A percentile compares a stretch with the other conserved stretches of the same genome.
These are phyloP conservation scores for Tricholoma hemisulphureum DNA, from an alignment of 768 basidiomycete genomes.

Conservation along the genomic window DNA sequence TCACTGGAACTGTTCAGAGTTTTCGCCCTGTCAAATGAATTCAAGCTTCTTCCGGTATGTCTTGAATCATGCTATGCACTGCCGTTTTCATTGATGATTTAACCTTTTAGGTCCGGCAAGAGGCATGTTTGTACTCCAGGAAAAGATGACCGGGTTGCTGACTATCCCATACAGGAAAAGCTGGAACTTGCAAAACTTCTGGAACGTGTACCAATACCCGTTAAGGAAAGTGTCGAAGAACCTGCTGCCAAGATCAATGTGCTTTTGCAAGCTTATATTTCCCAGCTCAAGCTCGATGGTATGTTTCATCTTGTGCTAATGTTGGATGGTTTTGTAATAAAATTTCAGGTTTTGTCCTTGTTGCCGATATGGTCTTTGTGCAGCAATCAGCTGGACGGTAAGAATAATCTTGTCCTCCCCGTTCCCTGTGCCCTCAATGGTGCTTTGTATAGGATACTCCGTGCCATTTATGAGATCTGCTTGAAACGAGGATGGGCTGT, in stretches of 20 bases:
- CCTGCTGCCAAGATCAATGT: constrained; percentile 98
- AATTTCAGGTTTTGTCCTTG: constrained; percentile 67
- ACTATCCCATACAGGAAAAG: constrained; percentile 52
- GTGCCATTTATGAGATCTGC: constrained; percentile 97
- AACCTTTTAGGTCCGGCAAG: constrained; percentile 61
- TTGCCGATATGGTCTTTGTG: constrained; percentile 94
- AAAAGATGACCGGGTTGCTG: not conserved
- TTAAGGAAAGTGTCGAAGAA: constrained; percentile 96
- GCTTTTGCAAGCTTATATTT: constrained; percentile 91
- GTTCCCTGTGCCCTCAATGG: not conserved
- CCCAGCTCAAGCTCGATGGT: constrained; percentile 90
- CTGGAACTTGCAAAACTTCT: constrained; percentile 86
- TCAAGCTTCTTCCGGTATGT: constrained; percentile 80
- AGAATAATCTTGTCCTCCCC: constrained; percentile 14
- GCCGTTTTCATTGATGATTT: constrained; percentile 4
- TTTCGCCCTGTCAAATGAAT: constrained; percentile 94
- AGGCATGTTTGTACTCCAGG: constrained; percentile 32
- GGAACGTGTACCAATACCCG: constrained; percentile 94
- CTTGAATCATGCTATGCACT: constrained; percentile 4
- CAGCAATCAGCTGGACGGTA: constrained; percentile 95
- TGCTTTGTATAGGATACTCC: constrained; percentile 62
- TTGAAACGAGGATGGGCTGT: constrained; percentile 97
- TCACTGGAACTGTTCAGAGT: constrained; percentile 91
- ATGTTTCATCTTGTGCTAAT: constrained; percentile 8
- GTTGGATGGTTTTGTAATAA: not conserved